Evolutionary conservation across 1,284 basidiomycete species (phyloP), one percentile per base, ranked within the genome.

Genomic region (Stereum hirsutum): DNA sequence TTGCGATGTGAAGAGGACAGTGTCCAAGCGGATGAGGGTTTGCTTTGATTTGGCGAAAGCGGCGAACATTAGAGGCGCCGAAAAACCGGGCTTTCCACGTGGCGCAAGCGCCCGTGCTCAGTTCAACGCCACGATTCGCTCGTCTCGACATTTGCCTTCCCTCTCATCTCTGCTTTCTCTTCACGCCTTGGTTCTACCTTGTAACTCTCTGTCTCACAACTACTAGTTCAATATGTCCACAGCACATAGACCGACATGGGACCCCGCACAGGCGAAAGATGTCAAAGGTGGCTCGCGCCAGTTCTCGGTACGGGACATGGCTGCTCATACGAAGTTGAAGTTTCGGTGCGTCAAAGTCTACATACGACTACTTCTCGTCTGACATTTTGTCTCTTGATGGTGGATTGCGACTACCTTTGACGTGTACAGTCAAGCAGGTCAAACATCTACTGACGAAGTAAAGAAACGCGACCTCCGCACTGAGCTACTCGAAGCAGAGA

Each of bases 271-370:
- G 58, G 86, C 84, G n/a, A 78, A 76, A 54, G 84, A 88, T 59
- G 79, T 84, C 52, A 92, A 90, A 60, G 85, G 84, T 10, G 89
- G 88, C 44, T 91, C 90, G 37, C 79, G 88, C 49, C 89, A 92
- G 59, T 88, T 84, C 64, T 92, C 89, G 12, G 85, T 88, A 56
- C 78, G 87, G 46, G 89, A 94, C 59, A 86, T 95, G 73, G 89
- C 93, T 3, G 74, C 89, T 4, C 89, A 96, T 61, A 97, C 92
- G 1, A 94, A 94, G 64, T 82, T 97, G 50, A 97, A 97, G 70
- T 97, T 96, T 66, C 80, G 93, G 79, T 88, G 50, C 41, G 52
- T 49, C 12, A n/a, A 12, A 17, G n/a, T 10, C n/a, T 15, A n/a
- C 12, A n/a, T 5, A 15, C n/a, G 11, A n/a, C 27, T 19, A 25